These are phyloP conservation scores for Brassica rapa DNA, from an alignment of 345 rosid genomes.

Conservation along the genomic window DNA sequence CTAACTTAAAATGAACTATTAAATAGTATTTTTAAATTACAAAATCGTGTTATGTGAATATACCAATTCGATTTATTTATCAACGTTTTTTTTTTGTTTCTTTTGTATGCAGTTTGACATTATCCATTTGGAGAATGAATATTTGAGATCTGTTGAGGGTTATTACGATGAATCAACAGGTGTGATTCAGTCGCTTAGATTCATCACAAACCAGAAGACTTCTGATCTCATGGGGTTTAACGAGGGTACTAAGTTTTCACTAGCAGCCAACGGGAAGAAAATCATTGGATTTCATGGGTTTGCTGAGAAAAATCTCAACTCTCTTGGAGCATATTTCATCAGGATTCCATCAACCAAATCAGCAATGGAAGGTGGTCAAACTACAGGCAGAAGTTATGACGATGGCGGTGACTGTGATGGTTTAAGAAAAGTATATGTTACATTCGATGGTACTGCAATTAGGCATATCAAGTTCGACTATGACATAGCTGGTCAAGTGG, in stretches of 20 bases:
- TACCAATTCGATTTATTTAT: too few species aligned
- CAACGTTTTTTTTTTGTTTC: too few species aligned
- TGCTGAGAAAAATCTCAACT: background rate
- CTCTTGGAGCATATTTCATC: background rate
- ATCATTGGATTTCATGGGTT: background rate
- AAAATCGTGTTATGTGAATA: background rate
- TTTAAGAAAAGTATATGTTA: constrained; percentile 6
- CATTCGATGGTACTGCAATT: constrained; percentile 11
- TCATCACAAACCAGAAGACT: background rate
- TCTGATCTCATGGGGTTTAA: background rate
- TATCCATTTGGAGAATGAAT: background rate
- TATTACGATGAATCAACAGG: background rate
- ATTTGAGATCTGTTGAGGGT: background rate
- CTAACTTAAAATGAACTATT: background rate
- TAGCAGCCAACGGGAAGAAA: background rate
- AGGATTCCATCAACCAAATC: constrained; percentile 1
- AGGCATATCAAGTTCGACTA: constrained; percentile 6
- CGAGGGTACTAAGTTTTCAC: background rate
- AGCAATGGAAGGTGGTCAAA: constrained; percentile 16
- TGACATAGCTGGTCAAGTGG: constrained; percentile 13
- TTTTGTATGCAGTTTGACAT: background rate
- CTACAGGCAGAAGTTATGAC: background rate
- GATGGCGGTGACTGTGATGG: constrained; percentile 29
- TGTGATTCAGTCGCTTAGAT: background rate
- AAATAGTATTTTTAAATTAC: too few species aligned